A percentile compares a stretch with the other conserved stretches of the same genome.
These are phyloP conservation scores for Amaranthus cruentus DNA, from an alignment of 148 eudicot genomes.

Conservation along the genomic window DNA sequence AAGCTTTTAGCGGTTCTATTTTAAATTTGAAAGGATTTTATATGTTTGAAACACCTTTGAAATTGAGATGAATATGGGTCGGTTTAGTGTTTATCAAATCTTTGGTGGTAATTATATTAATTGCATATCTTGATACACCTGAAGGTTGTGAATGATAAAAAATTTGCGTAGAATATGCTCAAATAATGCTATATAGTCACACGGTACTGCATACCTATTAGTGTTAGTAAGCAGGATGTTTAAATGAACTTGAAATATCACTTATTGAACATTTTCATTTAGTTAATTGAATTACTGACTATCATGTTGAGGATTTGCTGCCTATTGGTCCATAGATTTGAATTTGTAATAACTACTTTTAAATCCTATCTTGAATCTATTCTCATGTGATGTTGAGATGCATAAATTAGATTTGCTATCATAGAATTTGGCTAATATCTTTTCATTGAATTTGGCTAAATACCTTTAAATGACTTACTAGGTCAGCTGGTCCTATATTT, in stretches of 20 bases:
- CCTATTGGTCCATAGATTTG: background rate
- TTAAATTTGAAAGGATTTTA: background rate
- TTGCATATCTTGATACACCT: background rate
- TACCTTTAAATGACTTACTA: background rate
- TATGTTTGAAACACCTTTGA: conserved; percentile 1
- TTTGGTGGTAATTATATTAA: background rate
- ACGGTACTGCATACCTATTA: too few relatives aligned
- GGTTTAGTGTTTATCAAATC: background rate
- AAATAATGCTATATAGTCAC: too few relatives aligned
- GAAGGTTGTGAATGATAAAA: background rate
- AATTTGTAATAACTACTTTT: background rate
- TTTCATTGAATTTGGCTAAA: background rate
- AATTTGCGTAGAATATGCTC: too few relatives aligned
- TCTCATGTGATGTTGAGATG: background rate
- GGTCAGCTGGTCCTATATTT: background rate
- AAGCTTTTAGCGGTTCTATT: background rate
- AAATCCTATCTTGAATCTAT: background rate
- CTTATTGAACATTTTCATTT: too few relatives aligned
- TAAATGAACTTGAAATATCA: too few relatives aligned
- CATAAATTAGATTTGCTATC: background rate
- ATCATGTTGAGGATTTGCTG: background rate
- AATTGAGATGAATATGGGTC: background rate
- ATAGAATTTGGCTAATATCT: background rate
- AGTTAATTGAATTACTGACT: background rate
- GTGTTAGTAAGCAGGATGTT: too few relatives aligned